Evolutionary conservation across 2,329 filamentous ascomycete species (phyloP), one percentile per base, ranked within the genome.

Genomic region (Botrytis paeoniae): DNA sequence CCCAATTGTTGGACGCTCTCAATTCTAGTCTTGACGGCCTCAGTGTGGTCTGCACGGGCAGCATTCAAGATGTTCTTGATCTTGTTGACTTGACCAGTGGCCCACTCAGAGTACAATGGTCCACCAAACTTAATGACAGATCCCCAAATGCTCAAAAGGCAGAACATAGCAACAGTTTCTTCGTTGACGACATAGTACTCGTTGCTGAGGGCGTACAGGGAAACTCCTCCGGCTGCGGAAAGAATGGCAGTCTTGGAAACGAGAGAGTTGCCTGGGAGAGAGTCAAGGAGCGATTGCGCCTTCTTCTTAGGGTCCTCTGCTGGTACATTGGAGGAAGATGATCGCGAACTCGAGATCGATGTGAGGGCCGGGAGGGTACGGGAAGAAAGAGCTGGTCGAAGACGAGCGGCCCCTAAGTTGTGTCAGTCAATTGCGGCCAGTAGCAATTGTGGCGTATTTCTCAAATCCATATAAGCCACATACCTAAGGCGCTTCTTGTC

Each of bases 121-220:
- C 95, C 96, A 81, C 93, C 94, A 83, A 94, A 98, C 86, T 97
- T 96, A 86, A 93, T 95, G 80, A 97, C 89, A 76, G 91, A 94
- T 82, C 88, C 92, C 92, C 97, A 99, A 82, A 98, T 93, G 83
- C 92, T 94, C 82, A 98, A 87, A 81, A 99, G 88, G 84, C 93
- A 96, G 86, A 99, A 89, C 78, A 93, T 93, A 82, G 97, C 93
- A 82, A 99, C 93, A 77, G 95, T 93, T 88, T 99, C 96, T 89
- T 99, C 96, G 87, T 99, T 99, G 86, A 99, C 89, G 83, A 99
- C 94, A 86, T 98, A 98, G 88, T 98, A 94, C 90, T 99, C 96
- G 87, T 97, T 99, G 91, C 93, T 97, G 86, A 99, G 94, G 82
- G 94, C 96, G 83, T 96, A 97, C 84, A 97, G 89, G 81, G 93